A percentile compares a stretch with the other conserved stretches of the same genome.
phyloP scores from a whole-genome alignment of 2,329 filamentous ascomycete species.

The Fusarium sp. region DNA sequence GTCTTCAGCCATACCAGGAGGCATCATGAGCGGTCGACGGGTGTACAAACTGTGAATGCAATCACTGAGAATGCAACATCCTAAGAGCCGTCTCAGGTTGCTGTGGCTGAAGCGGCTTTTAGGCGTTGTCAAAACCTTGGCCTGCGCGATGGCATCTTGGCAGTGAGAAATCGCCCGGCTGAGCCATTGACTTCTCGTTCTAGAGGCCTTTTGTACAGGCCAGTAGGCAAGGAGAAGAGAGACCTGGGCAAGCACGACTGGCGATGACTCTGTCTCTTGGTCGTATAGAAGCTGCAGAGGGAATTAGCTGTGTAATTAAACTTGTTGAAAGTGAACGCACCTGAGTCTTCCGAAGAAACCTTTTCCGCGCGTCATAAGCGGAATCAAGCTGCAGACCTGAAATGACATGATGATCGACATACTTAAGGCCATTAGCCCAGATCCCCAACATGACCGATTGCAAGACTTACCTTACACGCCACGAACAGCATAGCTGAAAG shows the following conservation, averaged over 20 bases:
- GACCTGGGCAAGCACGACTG: neutral
- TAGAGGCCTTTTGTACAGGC: neutral
- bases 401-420: neutral
- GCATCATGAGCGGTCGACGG: neutral
- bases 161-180: neutral
- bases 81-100: neutral
- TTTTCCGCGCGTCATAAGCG: neutral
- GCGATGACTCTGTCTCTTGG: neutral
- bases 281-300: neutral
- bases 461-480: neutral
- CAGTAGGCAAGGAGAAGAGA: neutral
- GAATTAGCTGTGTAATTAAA: neutral
- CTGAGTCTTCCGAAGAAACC: neutral
- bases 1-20: neutral
- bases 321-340: neutral
- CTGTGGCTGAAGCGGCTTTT: neutral
- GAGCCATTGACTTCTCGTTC: neutral
- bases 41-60: neutral
- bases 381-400: neutral
- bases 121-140: neutral
- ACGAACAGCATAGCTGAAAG: neutral
- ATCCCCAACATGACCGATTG: too few relatives aligned
- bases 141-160: neutral
- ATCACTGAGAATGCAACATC: neutral
- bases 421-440: neutral